Conservation (phyloP, 2,329 filamentous ascomycete genomes). For the Metarhizium brunneum region DNA sequence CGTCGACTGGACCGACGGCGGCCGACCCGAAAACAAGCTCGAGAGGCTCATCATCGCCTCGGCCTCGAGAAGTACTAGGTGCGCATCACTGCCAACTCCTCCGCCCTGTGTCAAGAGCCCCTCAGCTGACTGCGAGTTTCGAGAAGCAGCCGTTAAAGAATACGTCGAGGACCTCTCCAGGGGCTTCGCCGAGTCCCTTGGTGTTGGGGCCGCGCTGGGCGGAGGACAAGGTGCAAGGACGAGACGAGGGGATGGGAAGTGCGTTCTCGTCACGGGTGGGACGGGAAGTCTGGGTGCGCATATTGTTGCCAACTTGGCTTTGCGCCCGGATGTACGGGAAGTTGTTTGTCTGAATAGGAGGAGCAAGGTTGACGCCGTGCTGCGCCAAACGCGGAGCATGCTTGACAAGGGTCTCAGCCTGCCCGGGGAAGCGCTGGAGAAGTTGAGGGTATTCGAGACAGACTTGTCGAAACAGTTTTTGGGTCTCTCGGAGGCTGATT, state of each 20-base stretch:
- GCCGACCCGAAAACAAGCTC: constrained; percentile 5
- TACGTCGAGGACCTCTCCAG: neutral
- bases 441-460: neutral
- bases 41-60: constrained; percentile 7
- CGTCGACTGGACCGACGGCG: constrained; percentile 13
- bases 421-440: neutral
- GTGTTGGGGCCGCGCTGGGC: neutral
- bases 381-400: neutral
- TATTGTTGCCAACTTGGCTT: constrained; percentile 20
- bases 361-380: neutral
- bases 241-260: neutral
- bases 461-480: neutral
- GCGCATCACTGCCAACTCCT: neutral
- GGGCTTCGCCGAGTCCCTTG: neutral
- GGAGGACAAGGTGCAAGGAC: neutral
- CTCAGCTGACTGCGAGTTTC: neutral
- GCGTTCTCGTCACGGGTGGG: constrained; percentile 28
- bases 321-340: constrained; percentile 14
- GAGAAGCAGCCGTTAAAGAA: neutral
- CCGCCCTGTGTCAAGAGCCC: neutral
- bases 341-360: constrained; percentile 38
- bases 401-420: neutral
- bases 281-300: constrained; percentile 30
- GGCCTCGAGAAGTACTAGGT: neutral
- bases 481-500: neutral